Base-by-base conservation (phyloP, 352 stramenopile species). In the Phytophthora sp. region DNA sequence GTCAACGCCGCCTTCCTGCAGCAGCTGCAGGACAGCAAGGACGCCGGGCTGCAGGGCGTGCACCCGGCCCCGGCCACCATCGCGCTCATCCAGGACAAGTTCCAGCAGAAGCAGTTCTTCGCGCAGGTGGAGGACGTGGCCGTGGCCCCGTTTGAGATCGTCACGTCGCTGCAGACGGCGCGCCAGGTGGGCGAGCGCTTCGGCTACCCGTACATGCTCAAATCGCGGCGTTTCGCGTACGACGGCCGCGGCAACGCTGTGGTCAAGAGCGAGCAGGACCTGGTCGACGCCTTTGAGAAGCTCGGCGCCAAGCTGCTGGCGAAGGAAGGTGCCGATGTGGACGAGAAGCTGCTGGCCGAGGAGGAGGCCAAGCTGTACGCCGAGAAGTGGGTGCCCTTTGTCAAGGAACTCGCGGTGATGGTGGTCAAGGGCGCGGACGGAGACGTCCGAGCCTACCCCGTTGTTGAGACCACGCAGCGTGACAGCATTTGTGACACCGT, bases 151-250 rank as follows among this genome's bases (percentile, higher is more conserved):
- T 95, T 88, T 57, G 54, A 69, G 26, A 60, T 72, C 17, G 69
- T 94, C 10, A 72, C 72, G n/a, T 81, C 72, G 15, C 37, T 76
- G 4, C 51, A 75, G 12, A 70, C 77, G 4, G 86, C 82, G 4
- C 28, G 72, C 26, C 66, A 70, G 4, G 68, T 90, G 17, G 82
- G 86, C 2, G 23, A 74, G 38, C 18, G 32, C 13, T 94, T 92
- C 38, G 97, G 96, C n/a, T 97, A 98, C 58, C 97, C 97, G n/a
- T 92, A 98, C 43, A 99, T 99, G 96, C 91, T 99, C 53, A 99
- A 99, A 79, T 96, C 94, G 23, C 87, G 97, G 43, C 84, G 84
- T 24, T 95, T 95, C 42, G 97, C 93, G 24, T 99, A 99, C 72
- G 97, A 99, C 69, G 97, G 97, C 52, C 90, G 91, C 30, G 97